Evolutionary conservation across 1,139 yeast species (phyloP).

Genomic region (Saccharomycopsis hybrid): DNA sequence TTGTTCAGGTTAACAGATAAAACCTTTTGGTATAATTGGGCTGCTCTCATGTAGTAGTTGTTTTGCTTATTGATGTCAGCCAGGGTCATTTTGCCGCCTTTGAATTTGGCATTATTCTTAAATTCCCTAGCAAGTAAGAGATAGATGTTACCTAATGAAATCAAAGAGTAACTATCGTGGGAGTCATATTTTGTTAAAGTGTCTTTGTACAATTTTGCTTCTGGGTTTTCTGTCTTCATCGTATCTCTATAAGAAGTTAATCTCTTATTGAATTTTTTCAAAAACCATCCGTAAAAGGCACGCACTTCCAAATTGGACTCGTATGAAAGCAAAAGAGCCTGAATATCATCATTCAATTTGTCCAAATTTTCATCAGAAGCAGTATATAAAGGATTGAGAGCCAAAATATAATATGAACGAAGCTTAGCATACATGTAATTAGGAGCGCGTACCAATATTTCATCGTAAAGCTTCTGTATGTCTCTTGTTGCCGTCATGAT

Average conservation of each 20-base stretch:
- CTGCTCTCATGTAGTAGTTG: constrained; percentile 79
- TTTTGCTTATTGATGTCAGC: constrained; percentile 60
- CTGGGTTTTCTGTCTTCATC: constrained; percentile 45
- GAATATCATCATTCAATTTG: constrained; percentile 47
- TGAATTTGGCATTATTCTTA: constrained; percentile 39
- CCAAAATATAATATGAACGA: constrained; percentile 54
- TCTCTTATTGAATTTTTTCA: constrained; percentile 51
- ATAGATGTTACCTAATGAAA: constrained; percentile 86
- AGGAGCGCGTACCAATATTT: constrained; percentile 55
- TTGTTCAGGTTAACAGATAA: constrained; percentile 76
- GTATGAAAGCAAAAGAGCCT: constrained; percentile 45
- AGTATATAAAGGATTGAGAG: constrained; percentile 30
- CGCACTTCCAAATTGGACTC: constrained; percentile 73
- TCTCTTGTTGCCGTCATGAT: constrained; percentile 36
- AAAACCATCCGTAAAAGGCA: constrained; percentile 89
- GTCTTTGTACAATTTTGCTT: constrained; percentile 75
- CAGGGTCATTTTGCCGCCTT: constrained; percentile 28
- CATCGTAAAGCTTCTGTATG: constrained; percentile 48
- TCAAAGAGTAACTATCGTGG: constrained; percentile 84
- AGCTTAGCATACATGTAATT: constrained; percentile 72
- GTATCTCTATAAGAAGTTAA: constrained; percentile 27
- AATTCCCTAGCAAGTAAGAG: constrained; percentile 75
- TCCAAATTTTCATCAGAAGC: constrained; percentile 34
- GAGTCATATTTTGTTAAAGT: constrained; percentile 77
- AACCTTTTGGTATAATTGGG: constrained; percentile 85